These are phyloP conservation scores for Penicillium macrosclerotiorum DNA, from an alignment of 495 filamentous ascomycete genomes.

Conservation along the genomic window DNA sequence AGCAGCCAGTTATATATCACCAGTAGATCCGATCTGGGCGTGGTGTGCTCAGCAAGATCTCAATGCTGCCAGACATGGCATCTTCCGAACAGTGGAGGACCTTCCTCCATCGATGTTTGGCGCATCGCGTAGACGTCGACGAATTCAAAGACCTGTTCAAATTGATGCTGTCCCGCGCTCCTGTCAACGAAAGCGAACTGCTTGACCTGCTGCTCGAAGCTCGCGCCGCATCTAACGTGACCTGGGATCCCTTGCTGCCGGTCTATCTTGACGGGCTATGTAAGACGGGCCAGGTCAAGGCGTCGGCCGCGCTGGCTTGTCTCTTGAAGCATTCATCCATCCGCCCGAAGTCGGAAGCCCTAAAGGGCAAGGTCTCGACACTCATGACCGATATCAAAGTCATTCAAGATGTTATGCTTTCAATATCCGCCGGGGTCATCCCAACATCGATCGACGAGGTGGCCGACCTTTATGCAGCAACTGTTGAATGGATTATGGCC, in stretches of 20 bases:
- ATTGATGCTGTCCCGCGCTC: conserved; percentile 30
- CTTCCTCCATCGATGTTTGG: conserved; percentile 43
- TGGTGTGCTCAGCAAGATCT: conserved; percentile 13
- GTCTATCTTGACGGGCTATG: conserved; percentile 64
- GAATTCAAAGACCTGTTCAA: conserved; percentile 41
- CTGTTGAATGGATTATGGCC: conserved; percentile 41
- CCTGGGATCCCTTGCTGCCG: conserved; percentile 62
- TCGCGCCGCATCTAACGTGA: conserved; percentile 41
- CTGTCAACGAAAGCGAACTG: conserved; percentile 40
- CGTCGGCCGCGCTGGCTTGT: conserved; percentile 54
- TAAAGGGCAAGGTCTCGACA: conserved; percentile 24
- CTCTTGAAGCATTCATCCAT: conserved; percentile 59
- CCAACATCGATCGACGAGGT: conserved; percentile 33
- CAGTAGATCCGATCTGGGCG: no score
- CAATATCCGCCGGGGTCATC: conserved; percentile 34
- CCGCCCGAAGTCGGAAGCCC: conserved; percentile 22
- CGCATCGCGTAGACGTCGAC: conserved; percentile 42
- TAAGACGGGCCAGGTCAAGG: conserved; percentile 50
- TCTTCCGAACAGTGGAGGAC: conserved; percentile 42
- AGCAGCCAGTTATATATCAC: background rate
- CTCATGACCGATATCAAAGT: conserved; percentile 48
- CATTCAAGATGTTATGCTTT: conserved; percentile 44
- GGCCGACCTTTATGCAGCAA: conserved; percentile 31
- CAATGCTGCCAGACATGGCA: conserved; percentile 24
- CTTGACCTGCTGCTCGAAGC: conserved; percentile 61